Conservation (phyloP, 2,329 filamentous ascomycete genomes). For the Didymella exigua region DNA sequence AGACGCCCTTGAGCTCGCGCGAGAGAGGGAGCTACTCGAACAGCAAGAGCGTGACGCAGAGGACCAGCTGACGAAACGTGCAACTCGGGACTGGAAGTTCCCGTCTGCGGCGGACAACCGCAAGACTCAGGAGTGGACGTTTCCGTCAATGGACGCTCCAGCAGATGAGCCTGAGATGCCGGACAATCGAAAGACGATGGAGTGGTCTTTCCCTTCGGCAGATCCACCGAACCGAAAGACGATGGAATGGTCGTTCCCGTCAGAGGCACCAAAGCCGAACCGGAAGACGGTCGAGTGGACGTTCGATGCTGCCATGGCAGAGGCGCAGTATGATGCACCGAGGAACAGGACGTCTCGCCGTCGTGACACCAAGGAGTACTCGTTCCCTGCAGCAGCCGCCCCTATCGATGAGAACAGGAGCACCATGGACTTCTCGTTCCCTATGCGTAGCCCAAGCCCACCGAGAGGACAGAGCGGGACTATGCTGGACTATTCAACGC, state of each 20-base stretch:
- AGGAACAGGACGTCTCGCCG: constrained; percentile 41
- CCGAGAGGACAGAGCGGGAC: constrained; percentile 20
- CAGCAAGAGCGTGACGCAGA: constrained; percentile 49
- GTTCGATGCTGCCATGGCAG: constrained; percentile 54
- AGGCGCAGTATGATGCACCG: constrained; percentile 41
- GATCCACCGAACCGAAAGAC: constrained; percentile 49
- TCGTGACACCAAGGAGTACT: constrained; percentile 43
- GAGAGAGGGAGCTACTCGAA: constrained; percentile 59
- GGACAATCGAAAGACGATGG: constrained; percentile 55
- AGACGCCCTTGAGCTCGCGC: constrained; percentile 44
- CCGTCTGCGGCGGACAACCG: constrained; percentile 47
- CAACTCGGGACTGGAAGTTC: constrained; percentile 61
- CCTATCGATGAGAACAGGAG: constrained; percentile 33
- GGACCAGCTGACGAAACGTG: constrained; percentile 38
- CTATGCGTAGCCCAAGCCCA: constrained; percentile 38
- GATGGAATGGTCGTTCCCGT: constrained; percentile 55
- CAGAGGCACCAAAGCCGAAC: constrained; percentile 45
- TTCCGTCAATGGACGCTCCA: constrained; percentile 52
- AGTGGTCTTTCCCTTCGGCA: constrained; percentile 59
- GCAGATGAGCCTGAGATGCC: constrained; percentile 18
- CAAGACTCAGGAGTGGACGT: constrained; percentile 61
- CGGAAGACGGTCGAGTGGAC: constrained; percentile 56
- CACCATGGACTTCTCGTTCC: constrained; percentile 46
- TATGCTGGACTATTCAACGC: constrained; percentile 26
- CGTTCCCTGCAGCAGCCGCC: constrained; percentile 27